Evolutionary conservation across 108 stramenopile genomes (phyloP), one percentile per base, ranked within the genome.

Genomic region (Pseudonitzschia pungens): DNA sequence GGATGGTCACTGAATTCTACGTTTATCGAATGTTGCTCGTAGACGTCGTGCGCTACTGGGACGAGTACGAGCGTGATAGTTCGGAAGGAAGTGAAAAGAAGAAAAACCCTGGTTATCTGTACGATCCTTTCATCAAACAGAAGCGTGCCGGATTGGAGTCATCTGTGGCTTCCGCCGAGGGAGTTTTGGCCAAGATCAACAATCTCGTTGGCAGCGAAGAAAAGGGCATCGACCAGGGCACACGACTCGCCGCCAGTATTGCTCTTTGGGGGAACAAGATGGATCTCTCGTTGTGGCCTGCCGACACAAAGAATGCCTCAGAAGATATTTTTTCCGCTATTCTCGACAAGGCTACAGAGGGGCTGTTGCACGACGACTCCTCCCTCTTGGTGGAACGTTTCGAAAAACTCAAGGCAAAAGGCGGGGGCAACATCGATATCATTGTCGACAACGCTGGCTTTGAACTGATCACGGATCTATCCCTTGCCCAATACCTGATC

Each of bases 371-470:
- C 75, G 97, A 98, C 81, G 97, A 98, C 74, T 83, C 89, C 10
- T 72, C 74, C 15, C 28, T 69, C n/a, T 72, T 93, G 52, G 77
- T 83, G 24, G 81, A 78, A 10, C 80, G 81, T 73, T 90, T 89
- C 60, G 77, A 83, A 31, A 78, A 59, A 56, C 71, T 96, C 32
- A 78, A 74, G 21, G 67, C 65, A 16, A 80, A 77, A 7, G 95
- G 96, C n/a, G 92, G 82, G 18, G 90, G 92, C 24, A 78, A 73
- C 21, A 83, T 98, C 8, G 96, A 97, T 82, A 93, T 98, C 59
- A 92, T 98, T 71, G 95, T 97, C 12, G 97, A 98, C 79, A 98
- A 98, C 82, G 97, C 97, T 40, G 97, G 98, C 0, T 97, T 97
- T 85, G 98, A 98, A 63, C 76, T 98, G 50, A 91, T 96, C 22